These are phyloP conservation scores for Stephania yunnanensis DNA, from an alignment of 164 flowering plant genomes.

Conservation along the genomic window DNA sequence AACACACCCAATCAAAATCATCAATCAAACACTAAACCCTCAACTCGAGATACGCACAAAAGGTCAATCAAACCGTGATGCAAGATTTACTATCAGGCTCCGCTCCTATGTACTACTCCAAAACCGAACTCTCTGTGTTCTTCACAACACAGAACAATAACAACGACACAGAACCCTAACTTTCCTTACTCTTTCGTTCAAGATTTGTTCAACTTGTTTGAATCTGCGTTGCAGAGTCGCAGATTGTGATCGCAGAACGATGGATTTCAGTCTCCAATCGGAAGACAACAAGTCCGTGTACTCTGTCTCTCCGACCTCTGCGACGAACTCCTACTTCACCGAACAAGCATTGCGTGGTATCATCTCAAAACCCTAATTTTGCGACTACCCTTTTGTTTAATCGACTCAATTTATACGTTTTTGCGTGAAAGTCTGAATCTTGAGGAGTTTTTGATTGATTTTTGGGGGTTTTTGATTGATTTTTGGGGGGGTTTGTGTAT, in stretches of 20 bases:
- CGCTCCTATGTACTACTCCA: no score
- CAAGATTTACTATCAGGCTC: no score
- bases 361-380: background rate
- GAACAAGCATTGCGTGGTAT: conserved; percentile 18
- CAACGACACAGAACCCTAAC: no score
- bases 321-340: conserved; percentile 14
- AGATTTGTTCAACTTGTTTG: background rate
- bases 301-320: background rate
- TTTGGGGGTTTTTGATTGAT: background rate
- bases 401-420: no score
- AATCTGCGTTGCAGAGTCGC: background rate
- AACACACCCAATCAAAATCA: no score
- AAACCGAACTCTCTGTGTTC: no score
- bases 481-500: background rate
- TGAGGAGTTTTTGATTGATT: background rate
- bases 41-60: no score
- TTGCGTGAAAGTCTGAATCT: no score
- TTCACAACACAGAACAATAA: no score
- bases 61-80: no score
- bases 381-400: background rate
- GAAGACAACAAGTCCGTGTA: conserved; percentile 1
- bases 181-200: background rate
- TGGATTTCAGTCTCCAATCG: conserved; percentile 5
- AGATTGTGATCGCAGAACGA: background rate
- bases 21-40: no score